Conservation (phyloP, 2,329 filamentous ascomycete genomes). For the Aspergillus floridensis region DNA sequence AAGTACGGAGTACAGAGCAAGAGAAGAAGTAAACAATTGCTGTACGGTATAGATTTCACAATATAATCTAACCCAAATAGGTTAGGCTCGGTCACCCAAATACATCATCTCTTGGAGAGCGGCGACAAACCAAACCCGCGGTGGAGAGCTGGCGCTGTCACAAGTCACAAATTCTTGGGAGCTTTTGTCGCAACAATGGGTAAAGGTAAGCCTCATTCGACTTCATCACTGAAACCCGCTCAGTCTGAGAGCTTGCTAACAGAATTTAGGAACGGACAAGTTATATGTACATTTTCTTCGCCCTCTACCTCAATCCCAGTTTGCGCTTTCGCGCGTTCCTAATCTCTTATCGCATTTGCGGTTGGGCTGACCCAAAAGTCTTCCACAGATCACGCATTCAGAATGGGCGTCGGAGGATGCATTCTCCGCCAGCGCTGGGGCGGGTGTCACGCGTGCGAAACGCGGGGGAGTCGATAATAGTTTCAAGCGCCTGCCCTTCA, state of each 20-base stretch:
- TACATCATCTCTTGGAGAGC: slow-evolving; percentile 18
- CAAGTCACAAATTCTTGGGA: not conserved
- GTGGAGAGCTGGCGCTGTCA: not conserved
- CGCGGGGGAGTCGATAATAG: slow-evolving; percentile 55
- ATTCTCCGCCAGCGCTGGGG: slow-evolving; percentile 76
- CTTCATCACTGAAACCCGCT: not conserved
- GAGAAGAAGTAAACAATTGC: no score
- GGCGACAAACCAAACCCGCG: not conserved
- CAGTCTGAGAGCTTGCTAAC: not conserved
- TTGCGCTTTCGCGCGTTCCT: not conserved
- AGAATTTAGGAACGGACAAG: slow-evolving; percentile 47
- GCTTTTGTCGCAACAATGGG: slow-evolving; percentile 22
- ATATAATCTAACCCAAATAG: not conserved
- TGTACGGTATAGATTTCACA: no score
- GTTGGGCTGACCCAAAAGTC: slow-evolving; percentile 16
- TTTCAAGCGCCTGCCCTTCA: slow-evolving; percentile 92
- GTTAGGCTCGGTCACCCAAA: slow-evolving; percentile 6
- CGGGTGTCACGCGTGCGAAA: slow-evolving; percentile 58
- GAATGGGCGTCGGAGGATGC: slow-evolving; percentile 94
- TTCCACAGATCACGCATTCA: slow-evolving; percentile 78
- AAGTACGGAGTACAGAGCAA: no score
- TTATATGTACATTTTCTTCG: slow-evolving; percentile 43
- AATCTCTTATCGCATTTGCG: slow-evolving; percentile 13
- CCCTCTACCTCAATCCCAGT: not conserved
- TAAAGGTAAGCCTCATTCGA: slow-evolving; percentile 23